Conservation (phyloP, 257 asterid species). For the Petunia axillaris region DNA sequence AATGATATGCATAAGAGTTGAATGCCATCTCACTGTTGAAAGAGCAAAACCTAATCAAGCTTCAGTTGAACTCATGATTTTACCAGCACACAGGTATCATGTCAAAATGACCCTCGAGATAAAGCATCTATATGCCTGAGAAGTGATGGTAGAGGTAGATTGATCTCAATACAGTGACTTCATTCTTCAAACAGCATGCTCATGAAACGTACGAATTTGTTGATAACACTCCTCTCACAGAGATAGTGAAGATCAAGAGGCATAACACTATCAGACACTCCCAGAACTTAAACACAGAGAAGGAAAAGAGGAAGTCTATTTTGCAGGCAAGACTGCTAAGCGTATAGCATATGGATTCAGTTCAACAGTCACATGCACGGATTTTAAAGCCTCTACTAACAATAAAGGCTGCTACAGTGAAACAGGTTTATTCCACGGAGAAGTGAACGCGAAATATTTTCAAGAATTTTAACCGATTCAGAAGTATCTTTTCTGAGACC, state of each 20-base stretch:
- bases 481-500: slow-evolving; percentile 55
- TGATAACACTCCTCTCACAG: slow-evolving; percentile 62
- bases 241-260: slow-evolving; percentile 41
- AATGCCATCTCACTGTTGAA: not conserved
- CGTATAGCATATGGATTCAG: not conserved
- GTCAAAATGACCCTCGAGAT: slow-evolving; percentile 14
- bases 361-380: not conserved
- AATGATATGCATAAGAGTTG: not conserved
- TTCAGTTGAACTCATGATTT: not conserved
- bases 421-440: slow-evolving; percentile 61
- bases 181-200: slow-evolving; percentile 58
- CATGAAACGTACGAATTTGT: slow-evolving; percentile 54
- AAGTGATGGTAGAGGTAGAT: not conserved
- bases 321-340: not conserved
- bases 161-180: not conserved
- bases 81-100: slow-evolving; percentile 1
- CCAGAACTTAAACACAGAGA: not conserved
- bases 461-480: slow-evolving; percentile 77
- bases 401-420: slow-evolving; percentile 47
- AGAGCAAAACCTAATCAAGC: not conserved
- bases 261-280: not conserved
- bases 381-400: slow-evolving; percentile 47
- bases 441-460: slow-evolving; percentile 62
- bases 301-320: not conserved
- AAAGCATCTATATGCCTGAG: not conserved